phyloP scores from a whole-genome alignment of 371 early-diverging fungal species.

The Mucor velutinosus region DNA sequence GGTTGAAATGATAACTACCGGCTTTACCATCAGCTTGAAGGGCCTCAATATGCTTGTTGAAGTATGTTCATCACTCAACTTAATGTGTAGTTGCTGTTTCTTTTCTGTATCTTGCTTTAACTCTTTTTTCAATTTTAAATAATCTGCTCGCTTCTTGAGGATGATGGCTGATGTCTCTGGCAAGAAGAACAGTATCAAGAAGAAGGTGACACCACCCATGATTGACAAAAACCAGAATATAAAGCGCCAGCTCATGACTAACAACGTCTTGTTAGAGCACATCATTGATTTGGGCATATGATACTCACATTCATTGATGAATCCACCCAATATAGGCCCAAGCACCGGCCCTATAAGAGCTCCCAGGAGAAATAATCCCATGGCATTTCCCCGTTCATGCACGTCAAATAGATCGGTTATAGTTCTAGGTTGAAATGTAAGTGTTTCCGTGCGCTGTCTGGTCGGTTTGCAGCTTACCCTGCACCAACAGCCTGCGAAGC shows the following conservation, averaged over 20 bases:
- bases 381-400: slow-evolving; percentile 55
- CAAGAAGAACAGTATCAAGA: slow-evolving; percentile 61
- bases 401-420: slow-evolving; percentile 33
- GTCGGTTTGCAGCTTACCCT: slow-evolving; percentile 40
- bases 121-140: neutral
- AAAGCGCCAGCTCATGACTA: slow-evolving; percentile 63
- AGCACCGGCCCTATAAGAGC: slow-evolving; percentile 61
- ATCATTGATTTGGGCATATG: neutral
- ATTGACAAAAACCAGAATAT: slow-evolving; percentile 68
- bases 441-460: neutral
- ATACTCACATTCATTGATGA: slow-evolving; percentile 44
- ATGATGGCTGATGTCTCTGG: slow-evolving; percentile 61
- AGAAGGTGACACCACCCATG: slow-evolving; percentile 56
- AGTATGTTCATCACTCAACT: slow-evolving; percentile 11
- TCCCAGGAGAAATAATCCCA: slow-evolving; percentile 64
- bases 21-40: slow-evolving; percentile 42
- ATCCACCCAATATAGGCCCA: slow-evolving; percentile 48
- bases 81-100: neutral
- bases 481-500: slow-evolving; percentile 76
- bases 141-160: slow-evolving; percentile 15
- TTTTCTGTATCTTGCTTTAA: neutral
- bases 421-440: slow-evolving; percentile 22
- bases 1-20: slow-evolving; percentile 48
- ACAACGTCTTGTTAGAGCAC: neutral
- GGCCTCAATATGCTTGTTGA: slow-evolving; percentile 41